Evolutionary conservation across 768 basidiomycete genomes (phyloP).

Genomic region (Hericium coralloides): DNA sequence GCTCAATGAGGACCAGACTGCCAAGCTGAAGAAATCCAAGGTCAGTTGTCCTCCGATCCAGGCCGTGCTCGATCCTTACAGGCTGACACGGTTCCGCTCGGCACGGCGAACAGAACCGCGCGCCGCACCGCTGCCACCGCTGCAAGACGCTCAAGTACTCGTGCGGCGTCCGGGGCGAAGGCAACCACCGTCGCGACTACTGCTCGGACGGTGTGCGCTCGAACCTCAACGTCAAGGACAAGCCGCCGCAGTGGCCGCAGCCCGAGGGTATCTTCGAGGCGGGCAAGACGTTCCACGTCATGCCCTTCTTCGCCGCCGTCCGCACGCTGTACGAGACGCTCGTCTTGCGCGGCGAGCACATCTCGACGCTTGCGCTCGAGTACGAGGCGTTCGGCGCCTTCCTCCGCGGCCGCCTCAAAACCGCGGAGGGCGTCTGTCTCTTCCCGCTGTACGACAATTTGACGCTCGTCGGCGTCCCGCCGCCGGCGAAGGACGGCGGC

Average conservation of each 20-base stretch:
- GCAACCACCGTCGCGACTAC: neutral
- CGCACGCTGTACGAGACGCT: neutral
- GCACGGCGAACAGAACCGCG: neutral
- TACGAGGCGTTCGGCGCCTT: no score
- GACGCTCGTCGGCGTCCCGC: neutral
- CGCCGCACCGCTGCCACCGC: neutral
- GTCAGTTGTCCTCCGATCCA: neutral
- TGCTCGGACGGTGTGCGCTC: neutral
- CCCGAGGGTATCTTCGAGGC: neutral
- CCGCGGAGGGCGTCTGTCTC: neutral
- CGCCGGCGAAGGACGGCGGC: neutral
- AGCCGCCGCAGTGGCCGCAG: neutral
- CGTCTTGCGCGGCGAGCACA: no score
- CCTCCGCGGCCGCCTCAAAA: neutral
- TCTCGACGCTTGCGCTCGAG: no score
- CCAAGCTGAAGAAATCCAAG: neutral
- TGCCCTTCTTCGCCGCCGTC: neutral
- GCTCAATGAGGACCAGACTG: neutral
- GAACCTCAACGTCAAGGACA: neutral
- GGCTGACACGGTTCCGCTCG: neutral
- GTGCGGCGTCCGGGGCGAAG: neutral
- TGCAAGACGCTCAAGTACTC: neutral
- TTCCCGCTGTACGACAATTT: neutral
- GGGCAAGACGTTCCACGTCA: neutral
- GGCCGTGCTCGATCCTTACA: neutral